Base-by-base conservation (phyloP, 352 stramenopile species). In the Phytophthora sansomeana region DNA sequence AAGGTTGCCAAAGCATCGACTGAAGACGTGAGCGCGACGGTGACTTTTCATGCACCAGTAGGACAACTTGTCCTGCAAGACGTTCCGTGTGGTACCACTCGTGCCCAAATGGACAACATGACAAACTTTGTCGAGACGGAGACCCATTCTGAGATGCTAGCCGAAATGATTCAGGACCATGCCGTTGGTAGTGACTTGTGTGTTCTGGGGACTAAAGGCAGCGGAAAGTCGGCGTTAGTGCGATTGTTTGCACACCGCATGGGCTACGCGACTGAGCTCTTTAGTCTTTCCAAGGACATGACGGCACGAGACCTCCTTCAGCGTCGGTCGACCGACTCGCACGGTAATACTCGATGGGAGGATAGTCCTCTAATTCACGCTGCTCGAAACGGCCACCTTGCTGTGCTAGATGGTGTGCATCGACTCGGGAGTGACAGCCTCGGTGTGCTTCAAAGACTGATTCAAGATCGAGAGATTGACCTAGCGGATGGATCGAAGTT, bases 231-330 rank as follows among this genome's bases (percentile, higher is more conserved):
- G 7, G 72, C 76, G 9, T 54, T 97, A 3, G 80, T 79, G 24
- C 71, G 87, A 4, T 63, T 90, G 2, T 93, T 93, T 72, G 78
- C 81, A 29, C 59, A 85, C 32, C 79, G 74, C 2, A 73, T 97
- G 17, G 92, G 90, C 7, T 98, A 97, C 64, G 72, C 80, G 17
- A 85, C 87, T 6, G 87, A 98, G 59, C 66, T 98, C 17, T 97
- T 98, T 51, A 93, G 83, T 56, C 63, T 99, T 7, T 97, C 98
- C 64, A 91, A 94, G 55, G 97, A 99, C 59, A 96, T 99, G 83
- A 97, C 89, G 5, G 78, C 87, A 4, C 81, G 95, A 24, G 95
- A 98, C 83, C 83, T 99, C 7, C 75, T 98, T 26, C 87, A 98
- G 61, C 80, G 83, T 39, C 89, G 96, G 9, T 89, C 77, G 9